Percentiles rank a stretch among this genome's conserved stretches.
phyloP scores from a whole-genome alignment of 371 early-diverging fungal genomes.

The Umbelopsis sp. region DNA sequence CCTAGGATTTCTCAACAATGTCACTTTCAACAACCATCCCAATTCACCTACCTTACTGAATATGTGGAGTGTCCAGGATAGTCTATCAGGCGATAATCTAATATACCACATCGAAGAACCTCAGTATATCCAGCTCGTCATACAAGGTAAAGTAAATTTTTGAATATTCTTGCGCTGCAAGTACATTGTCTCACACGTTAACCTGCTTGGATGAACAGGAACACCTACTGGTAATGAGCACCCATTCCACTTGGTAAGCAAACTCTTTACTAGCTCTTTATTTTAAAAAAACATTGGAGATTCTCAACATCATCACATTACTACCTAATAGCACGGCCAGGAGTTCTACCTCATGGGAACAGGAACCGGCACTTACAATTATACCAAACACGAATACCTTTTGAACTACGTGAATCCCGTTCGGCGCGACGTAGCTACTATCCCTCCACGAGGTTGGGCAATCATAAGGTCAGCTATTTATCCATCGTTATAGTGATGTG shows the following conservation, averaged over 20 bases:
- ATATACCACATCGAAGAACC: conserved; percentile 4
- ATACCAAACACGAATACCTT: conserved; percentile 28
- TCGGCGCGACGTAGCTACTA: conserved; percentile 47
- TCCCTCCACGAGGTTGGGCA: conserved; percentile 37
- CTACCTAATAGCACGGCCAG: conserved; percentile 38
- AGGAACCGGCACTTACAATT: conserved; percentile 33
- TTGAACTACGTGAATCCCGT: conserved; percentile 45
- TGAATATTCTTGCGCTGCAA: background rate
- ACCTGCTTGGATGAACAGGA: background rate
- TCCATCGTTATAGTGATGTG: too few species aligned
- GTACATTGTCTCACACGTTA: background rate
- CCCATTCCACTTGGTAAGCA: conserved; percentile 38
- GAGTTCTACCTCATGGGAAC: conserved; percentile 45
- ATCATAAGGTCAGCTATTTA: conserved; percentile 25
- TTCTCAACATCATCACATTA: too few species aligned
- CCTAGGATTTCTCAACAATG: conserved; percentile 17
- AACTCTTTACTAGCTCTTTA: background rate
- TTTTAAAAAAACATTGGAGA: background rate
- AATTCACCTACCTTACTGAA: conserved; percentile 16
- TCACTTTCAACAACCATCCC: background rate
- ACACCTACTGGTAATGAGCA: conserved; percentile 29
- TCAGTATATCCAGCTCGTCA: conserved; percentile 22
- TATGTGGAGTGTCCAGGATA: conserved; percentile 18
- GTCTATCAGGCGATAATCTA: background rate
- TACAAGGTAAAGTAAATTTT: conserved; percentile 21